Base-by-base conservation (phyloP, 1,139 yeast species). In the Sugiyamaella pinicola region DNA sequence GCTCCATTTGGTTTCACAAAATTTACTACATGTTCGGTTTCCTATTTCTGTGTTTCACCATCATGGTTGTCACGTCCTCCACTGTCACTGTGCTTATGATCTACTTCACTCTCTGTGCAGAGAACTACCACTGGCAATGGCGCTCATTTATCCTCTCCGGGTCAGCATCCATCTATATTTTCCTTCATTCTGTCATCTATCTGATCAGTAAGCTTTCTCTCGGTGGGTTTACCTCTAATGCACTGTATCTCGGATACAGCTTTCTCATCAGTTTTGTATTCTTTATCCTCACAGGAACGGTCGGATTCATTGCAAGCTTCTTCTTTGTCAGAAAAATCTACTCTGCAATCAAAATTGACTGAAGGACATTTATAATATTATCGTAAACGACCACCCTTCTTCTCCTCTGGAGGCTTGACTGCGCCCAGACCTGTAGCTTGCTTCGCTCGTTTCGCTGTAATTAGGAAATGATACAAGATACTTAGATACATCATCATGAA, bases 121-220 rank as follows among this genome's bases (percentile, higher is more conserved):
- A 93, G 68, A 88, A 93, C 70, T 91, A 95, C 75, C 83, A 84
- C 69, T 93, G 99, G 99, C 97, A 90, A 68, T 93, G 99, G 99
- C 84, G 91, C 69, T 82, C 96, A 8, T 77, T 91, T 64, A 80
- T 85, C 64, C 79, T 90, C 56, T 95, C 96, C 26, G 98, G 96
- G 49, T 95, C 97, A 24, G 85, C 96, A 70, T 79, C 96, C 0
- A 64, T 85, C 53, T 95, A 91, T 69, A 86, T 91, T 39, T 89
- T 90, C 71, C 64, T 89, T 52, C 96, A 93, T 70, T 84, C 97
- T 3, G 74, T 90, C 57, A 75, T 87, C 60, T 74, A 71, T 63
- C 65, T 72, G 59, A 41, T 64, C 38, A 64, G 68, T 49, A 67
- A 71, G 63, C 79, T 93, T 63, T 81, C 90, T 21, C 74, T 93